Percentiles rank a stretch among this genome's conserved stretches.
phyloP scores from a whole-genome alignment of 2,329 filamentous ascomycete genomes.

The Fusarium sp. region DNA sequence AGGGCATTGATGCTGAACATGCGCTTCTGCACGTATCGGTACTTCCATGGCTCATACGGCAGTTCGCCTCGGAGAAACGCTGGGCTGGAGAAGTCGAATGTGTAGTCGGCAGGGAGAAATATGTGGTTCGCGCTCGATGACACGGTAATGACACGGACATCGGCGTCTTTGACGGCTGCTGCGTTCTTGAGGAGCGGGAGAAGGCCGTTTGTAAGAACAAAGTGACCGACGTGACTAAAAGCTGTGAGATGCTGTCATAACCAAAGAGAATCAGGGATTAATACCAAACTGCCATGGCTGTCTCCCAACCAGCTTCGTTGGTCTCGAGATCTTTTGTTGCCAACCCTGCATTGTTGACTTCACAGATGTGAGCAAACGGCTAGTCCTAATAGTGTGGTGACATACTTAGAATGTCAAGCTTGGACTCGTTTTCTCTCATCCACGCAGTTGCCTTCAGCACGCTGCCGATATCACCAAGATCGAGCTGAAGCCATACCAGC shows the following conservation, averaged over 20 bases:
- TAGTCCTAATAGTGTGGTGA: background rate
- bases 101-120: background rate
- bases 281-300: background rate
- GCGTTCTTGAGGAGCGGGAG: background rate
- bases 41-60: background rate
- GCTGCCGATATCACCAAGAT: background rate
- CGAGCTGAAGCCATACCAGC: background rate
- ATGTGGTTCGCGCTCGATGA: background rate
- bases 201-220: background rate
- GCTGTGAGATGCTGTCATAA: background rate
- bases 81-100: background rate
- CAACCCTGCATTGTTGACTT: background rate
- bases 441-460: background rate
- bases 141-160: background rate
- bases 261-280: fast-evolving
- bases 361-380: background rate
- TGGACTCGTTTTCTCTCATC: background rate
- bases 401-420: background rate
- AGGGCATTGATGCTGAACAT: background rate
- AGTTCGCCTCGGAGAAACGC: background rate
- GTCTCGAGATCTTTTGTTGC: background rate
- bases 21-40: background rate
- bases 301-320: background rate
- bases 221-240: background rate
- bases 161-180: background rate